Evolutionary conservation across 495 filamentous ascomycete species (phyloP).

Genomic region (Niebla homalea): DNA sequence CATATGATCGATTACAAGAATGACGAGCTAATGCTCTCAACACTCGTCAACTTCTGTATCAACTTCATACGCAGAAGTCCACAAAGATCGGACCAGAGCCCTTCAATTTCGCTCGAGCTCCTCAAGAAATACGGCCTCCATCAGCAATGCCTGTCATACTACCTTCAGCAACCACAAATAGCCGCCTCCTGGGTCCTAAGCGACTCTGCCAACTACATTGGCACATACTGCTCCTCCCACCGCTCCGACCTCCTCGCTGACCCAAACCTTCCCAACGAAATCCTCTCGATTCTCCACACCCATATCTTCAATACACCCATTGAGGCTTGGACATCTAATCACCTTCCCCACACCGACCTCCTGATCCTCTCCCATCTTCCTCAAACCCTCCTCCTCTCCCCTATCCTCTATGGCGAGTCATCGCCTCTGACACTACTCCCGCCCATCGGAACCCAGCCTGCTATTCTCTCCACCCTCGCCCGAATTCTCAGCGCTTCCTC

Average conservation of each 20-base stretch:
- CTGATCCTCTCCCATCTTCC: constrained; percentile 10
- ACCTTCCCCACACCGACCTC: no score
- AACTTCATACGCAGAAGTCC: constrained; percentile 40
- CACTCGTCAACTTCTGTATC: constrained; percentile 61
- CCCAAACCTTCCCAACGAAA: not conserved
- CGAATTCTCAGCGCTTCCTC: constrained; percentile 41
- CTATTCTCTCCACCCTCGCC: constrained; percentile 13
- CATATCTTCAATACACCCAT: no score
- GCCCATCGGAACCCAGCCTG: not conserved
- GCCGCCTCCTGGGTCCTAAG: constrained; percentile 40
- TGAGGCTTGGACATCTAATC: no score
- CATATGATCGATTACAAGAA: constrained; percentile 56
- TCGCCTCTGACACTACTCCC: constrained; percentile 35
- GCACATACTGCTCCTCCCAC: constrained; percentile 41
- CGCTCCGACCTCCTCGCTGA: constrained; percentile 38
- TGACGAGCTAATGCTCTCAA: constrained; percentile 72
- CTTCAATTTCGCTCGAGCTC: constrained; percentile 43
- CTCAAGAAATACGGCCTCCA: constrained; percentile 40
- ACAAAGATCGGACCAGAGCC: constrained; percentile 24
- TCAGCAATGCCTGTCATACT: constrained; percentile 34
- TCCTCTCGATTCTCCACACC: no score
- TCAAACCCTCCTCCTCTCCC: not conserved
- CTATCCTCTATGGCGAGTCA: constrained; percentile 1
- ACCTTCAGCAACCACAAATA: constrained; percentile 36
- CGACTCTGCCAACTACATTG: constrained; percentile 43